phyloP scores from a whole-genome alignment of 768 basidiomycete species.

The Lentinula guzmanii region DNA sequence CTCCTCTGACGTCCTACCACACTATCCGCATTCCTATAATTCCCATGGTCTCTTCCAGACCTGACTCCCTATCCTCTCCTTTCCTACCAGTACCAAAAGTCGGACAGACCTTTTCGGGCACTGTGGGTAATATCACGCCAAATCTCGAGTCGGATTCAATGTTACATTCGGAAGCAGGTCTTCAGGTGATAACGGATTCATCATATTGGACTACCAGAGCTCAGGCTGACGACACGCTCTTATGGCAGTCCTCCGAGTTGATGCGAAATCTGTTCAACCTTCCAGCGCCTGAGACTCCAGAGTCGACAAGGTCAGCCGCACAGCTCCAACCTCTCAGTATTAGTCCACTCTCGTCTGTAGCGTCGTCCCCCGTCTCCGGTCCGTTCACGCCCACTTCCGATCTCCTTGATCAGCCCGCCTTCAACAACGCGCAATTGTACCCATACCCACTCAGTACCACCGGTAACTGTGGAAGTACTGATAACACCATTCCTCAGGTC shows the following conservation, averaged over 20 bases:
- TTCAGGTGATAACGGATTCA: slow-evolving; percentile 27
- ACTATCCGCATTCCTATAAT: slow-evolving; percentile 65
- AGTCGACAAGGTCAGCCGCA: background rate
- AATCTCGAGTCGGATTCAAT: slow-evolving; percentile 45
- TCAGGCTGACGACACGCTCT: background rate
- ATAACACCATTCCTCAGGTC: slow-evolving; percentile 21
- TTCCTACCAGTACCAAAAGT: slow-evolving; percentile 56
- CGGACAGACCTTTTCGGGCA: slow-evolving; percentile 47
- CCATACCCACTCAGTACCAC: slow-evolving; percentile 18
- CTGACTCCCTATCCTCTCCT: slow-evolving; percentile 57
- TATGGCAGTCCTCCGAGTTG: slow-evolving; percentile 39
- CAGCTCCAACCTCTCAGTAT: slow-evolving; percentile 28
- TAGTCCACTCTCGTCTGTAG: slow-evolving; percentile 39
- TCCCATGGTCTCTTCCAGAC: slow-evolving; percentile 50
- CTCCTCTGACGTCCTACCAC: slow-evolving; percentile 56
- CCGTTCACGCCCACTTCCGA: slow-evolving; percentile 46
- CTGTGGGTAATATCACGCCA: slow-evolving; percentile 34
- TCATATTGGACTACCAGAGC: slow-evolving; percentile 1
- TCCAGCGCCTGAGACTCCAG: background rate
- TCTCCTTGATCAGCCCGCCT: slow-evolving; percentile 11
- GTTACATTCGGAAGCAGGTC: slow-evolving; percentile 27
- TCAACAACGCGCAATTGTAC: slow-evolving; percentile 5
- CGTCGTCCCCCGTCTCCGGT: slow-evolving; percentile 39
- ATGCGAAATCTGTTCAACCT: slow-evolving; percentile 41
- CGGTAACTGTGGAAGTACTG: slow-evolving; percentile 9